Evolutionary conservation across 2,329 filamentous ascomycete genomes (phyloP).

Genomic region (Myriangium duriaei): DNA sequence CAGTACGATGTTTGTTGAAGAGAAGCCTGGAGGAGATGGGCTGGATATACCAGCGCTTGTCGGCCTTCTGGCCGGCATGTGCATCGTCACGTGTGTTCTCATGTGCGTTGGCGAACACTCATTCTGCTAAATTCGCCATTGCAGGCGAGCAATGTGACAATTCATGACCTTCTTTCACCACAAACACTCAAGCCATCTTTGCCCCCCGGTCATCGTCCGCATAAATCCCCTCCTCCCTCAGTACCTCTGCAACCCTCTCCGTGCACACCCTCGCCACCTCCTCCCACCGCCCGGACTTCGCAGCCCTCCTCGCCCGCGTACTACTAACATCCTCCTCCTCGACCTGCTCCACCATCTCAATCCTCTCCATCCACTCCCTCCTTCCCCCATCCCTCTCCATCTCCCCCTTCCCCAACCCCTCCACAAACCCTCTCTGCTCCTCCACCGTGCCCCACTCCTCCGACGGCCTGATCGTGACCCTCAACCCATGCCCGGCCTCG

Average conservation of each 20-base stretch:
- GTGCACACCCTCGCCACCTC: slow-evolving; percentile 44
- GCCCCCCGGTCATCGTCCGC: slow-evolving; percentile 23
- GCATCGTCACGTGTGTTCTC: no score
- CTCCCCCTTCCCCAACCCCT: slow-evolving; percentile 32
- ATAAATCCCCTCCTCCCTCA: slow-evolving; percentile 47
- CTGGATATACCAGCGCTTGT: no score
- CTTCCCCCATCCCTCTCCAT: slow-evolving; percentile 43
- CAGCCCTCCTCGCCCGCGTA: slow-evolving; percentile 51
- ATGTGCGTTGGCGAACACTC: no score
- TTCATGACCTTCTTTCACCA: no score
- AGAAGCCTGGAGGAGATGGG: no score
- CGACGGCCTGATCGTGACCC: slow-evolving; percentile 51
- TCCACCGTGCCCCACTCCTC: slow-evolving; percentile 46
- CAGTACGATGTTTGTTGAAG: no score
- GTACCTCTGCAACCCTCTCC: slow-evolving; percentile 43
- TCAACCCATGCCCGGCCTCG: slow-evolving; percentile 41
- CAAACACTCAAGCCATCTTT: slow-evolving; percentile 26
- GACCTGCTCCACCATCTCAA: slow-evolving; percentile 47
- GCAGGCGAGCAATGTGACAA: no score
- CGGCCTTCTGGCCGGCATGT: no score
- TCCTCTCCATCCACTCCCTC: slow-evolving; percentile 44
- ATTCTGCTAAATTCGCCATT: no score
- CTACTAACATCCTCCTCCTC: slow-evolving; percentile 39
- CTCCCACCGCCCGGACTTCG: slow-evolving; percentile 35
- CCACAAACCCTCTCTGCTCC: slow-evolving; percentile 44